Evolutionary conservation across 306 rosid species (phyloP), one percentile per base, ranked within the genome.

Genomic region (Acmispon strigosus): DNA sequence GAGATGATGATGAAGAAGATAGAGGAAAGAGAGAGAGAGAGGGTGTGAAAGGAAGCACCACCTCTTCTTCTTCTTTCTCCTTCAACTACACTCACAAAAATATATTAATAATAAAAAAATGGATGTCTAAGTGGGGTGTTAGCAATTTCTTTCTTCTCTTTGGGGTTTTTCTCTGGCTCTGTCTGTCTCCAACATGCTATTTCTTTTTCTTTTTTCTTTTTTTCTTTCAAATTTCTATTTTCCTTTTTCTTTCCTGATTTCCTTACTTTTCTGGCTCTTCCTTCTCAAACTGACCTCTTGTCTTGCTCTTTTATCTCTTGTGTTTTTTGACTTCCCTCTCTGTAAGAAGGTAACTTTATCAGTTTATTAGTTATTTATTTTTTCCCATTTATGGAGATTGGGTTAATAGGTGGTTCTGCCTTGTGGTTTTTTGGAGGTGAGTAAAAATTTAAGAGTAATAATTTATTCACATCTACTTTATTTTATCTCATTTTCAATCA

Each of bases 31-130:
- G 24, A 72, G 47, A 54, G 39, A 47, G 74, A 63, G 79, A 73
- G 76, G 76, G 78, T 75, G 68, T 63, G 76, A 81, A 69, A 62
- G 76, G 80, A 66, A 68, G 54, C 81, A 82, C 80, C 86, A 78
- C 82, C 91, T 65, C 75, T 56, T 82, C 80, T 72, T 70, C 86
- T 62, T 66, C 85, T 73, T 62, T 62, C 61, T 53, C 14, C 43
- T 69, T 22, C 74, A 69, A 55, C 74, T 20, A 62, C 82, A 81
- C 72, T 7, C 74, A 78, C 76, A 66, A 52, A 62, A 48, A 57
- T 60, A 73, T 24, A 53, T 62, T 62, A 53, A 8, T 45, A 66
- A 36, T 55, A 50, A 22, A 22, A 16, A 41, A 3, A 34, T 59
- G 54, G 44, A 20, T 56, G 54, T 53, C 8, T 16, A n/a, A 47